Percentiles rank a stretch among this genome's conserved stretches.
Evolutionary conservation across 176 grass and related monocot genomes (phyloP).

Genomic region (Aegilops longissima): DNA sequence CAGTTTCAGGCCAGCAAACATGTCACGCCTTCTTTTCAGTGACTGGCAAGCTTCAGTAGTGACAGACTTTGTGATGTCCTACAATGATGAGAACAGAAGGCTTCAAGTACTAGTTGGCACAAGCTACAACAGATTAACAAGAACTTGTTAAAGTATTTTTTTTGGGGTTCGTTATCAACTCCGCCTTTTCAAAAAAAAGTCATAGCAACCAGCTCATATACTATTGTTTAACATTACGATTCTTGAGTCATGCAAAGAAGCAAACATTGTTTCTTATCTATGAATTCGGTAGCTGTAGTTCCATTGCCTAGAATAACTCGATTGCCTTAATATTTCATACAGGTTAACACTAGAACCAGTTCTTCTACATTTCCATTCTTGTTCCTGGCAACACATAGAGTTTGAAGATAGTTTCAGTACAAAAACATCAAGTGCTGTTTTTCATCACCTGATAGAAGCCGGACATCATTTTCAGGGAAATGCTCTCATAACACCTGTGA

Average conservation of each 20-base stretch:
- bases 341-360: background rate
- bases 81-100: constrained; percentile 32
- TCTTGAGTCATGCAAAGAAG: constrained; percentile 6
- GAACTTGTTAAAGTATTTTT: background rate
- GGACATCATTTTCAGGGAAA: constrained; percentile 96
- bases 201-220: background rate
- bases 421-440: constrained; percentile 35
- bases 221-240: background rate
- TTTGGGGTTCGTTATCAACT: background rate
- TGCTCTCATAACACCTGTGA: constrained; percentile 87
- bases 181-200: constrained; percentile 7
- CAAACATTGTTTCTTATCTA: constrained; percentile 35
- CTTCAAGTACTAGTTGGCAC: constrained; percentile 16
- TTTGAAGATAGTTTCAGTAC: constrained; percentile 4
- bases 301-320: background rate
- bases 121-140: constrained; percentile 11
- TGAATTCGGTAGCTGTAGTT: constrained; percentile 17
- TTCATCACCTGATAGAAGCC: constrained; percentile 88
- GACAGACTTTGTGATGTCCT: constrained; percentile 95
- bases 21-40: constrained; percentile 80
- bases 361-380: constrained; percentile 7
- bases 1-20: constrained; percentile 86
- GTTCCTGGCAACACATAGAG: background rate
- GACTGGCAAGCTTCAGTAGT: constrained; percentile 76
- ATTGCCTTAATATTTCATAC: constrained; percentile 13